These are phyloP conservation scores for Paramecium pentaurelia DNA, from an alignment of 73 alveolate genomes.

Conservation along the genomic window DNA sequence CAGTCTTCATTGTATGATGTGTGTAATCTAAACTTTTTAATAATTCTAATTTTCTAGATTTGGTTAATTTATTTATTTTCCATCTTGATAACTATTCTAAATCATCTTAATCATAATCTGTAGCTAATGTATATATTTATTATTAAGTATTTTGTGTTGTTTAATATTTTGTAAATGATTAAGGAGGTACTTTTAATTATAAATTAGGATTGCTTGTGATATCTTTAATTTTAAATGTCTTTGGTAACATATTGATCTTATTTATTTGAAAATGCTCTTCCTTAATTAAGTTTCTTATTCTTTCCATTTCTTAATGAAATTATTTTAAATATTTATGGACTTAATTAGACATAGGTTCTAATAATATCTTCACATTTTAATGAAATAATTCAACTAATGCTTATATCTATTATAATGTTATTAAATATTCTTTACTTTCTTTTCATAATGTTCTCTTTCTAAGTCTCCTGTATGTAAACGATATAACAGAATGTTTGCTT, in stretches of 20 bases:
- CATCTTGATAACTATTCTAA: neutral
- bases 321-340: neutral
- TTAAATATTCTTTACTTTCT: neutral
- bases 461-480: conserved; percentile 35
- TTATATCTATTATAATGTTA: neutral
- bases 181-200: neutral
- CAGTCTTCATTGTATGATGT: neutral
- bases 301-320: conserved; percentile 39
- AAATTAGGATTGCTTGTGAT: neutral
- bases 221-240: conserved; percentile 12
- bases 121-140: neutral
- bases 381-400: conserved; percentile 24
- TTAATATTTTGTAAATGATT: neutral
- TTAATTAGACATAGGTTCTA: neutral
- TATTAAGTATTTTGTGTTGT: neutral
- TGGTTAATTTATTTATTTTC: neutral
- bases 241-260: neutral
- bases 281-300: neutral
- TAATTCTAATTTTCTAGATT: neutral
- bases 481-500: neutral
- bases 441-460: conserved; percentile 36
- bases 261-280: conserved; percentile 37
- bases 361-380: neutral
- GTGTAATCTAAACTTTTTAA: conserved; percentile 2
- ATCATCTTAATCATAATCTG: neutral